Conservation (phyloP, 495 filamentous ascomycete species). For the Talaromyces borbonicus region DNA sequence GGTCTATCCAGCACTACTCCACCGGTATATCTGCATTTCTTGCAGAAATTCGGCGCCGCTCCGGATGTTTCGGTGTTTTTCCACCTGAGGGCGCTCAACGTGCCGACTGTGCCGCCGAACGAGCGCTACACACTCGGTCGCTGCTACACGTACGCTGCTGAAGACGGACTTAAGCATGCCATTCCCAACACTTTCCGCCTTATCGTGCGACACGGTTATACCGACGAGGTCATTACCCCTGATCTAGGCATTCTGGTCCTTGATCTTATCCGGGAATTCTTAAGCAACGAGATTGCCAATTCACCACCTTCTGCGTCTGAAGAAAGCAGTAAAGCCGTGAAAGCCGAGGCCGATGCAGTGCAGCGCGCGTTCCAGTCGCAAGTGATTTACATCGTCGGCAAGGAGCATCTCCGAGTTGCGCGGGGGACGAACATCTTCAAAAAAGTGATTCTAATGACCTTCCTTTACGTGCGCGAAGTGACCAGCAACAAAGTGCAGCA, state of each 20-base stretch:
- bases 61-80: conserved; percentile 53
- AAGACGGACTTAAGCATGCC: conserved; percentile 12
- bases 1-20: conserved; percentile 39
- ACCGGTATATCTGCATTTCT: conserved; percentile 53
- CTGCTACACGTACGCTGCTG: conserved; percentile 13
- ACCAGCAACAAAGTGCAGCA: conserved; percentile 54
- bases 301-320: conserved; percentile 7
- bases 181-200: conserved; percentile 54
- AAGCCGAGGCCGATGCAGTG: conserved; percentile 31
- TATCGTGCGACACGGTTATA: conserved; percentile 60
- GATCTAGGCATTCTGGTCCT: conserved; percentile 50
- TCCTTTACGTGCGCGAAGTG: conserved; percentile 64
- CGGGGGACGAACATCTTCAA: conserved; percentile 32
- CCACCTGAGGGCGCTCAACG: conserved; percentile 48
- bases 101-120: conserved; percentile 27
- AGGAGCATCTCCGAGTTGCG: conserved; percentile 56
- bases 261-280: conserved; percentile 45
- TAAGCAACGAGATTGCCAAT: conserved; percentile 25
- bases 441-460: conserved; percentile 39
- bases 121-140: conserved; percentile 39
- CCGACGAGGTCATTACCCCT: conserved; percentile 53
- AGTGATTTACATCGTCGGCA: conserved; percentile 61
- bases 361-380: conserved; percentile 50
- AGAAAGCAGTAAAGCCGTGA: background rate
- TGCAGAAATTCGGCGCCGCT: conserved; percentile 49